phyloP scores from a whole-genome alignment of 75 land plant genomes.

The Pseudotsuga menziesii region DNA sequence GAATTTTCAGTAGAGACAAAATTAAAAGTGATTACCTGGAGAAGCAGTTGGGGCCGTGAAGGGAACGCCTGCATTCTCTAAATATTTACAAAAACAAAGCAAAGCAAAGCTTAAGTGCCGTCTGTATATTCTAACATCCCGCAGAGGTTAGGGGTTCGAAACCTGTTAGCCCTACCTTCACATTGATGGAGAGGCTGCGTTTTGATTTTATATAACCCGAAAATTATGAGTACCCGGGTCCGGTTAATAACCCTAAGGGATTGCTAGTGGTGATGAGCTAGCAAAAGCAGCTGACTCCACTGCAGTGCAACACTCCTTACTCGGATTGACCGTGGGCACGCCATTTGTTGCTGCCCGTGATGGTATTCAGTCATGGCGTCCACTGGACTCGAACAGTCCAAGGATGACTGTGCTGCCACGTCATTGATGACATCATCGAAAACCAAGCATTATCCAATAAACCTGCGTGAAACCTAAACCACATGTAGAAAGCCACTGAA shows the following conservation, averaged over 20 bases:
- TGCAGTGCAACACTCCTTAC: not conserved
- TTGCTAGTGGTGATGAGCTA: not conserved
- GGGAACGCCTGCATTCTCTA: not conserved
- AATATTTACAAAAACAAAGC: not conserved
- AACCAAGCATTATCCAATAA: too few relatives aligned
- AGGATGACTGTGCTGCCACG: not conserved
- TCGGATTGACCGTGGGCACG: not conserved
- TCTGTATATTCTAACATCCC: too few relatives aligned
- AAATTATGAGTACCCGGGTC: not conserved
- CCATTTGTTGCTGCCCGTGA: slow-evolving; percentile 2
- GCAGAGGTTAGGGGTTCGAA: not conserved
- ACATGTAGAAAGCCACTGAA: too few relatives aligned
- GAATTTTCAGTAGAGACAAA: not conserved
- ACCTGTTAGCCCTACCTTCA: not conserved
- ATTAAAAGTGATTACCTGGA: not conserved
- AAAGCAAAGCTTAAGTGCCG: not conserved
- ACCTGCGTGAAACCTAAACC: too few relatives aligned
- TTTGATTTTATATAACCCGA: not conserved
- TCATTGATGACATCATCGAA: too few relatives aligned
- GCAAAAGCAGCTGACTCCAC: not conserved
- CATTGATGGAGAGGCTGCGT: not conserved
- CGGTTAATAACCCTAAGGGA: not conserved
- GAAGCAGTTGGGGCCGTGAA: not conserved
- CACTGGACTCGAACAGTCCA: not conserved
- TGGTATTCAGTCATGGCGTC: not conserved